Base-by-base conservation (phyloP, 148 eudicot genomes). In the Agrostemma githago region DNA sequence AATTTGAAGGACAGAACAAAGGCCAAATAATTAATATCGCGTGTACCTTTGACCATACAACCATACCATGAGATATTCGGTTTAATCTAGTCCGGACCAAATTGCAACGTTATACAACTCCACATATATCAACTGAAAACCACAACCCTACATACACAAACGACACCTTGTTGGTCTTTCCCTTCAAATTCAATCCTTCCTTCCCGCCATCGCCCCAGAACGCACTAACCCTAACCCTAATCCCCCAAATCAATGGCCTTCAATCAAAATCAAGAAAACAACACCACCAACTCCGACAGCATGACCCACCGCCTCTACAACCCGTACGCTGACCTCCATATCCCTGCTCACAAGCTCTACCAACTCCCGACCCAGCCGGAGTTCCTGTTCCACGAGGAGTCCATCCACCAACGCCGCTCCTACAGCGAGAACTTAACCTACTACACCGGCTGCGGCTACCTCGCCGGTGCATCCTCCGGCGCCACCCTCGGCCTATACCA, bases 401-500 rank as follows among this genome's bases (percentile, higher is more conserved):
- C 96, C 60, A 5, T 80, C 70, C 90, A 83, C 6, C 88, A 93
- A 56, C 90, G 90, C 86, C 90, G 96, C 7, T 88, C 94, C 2
- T 90, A 92, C 96, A 89, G 97, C 3, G 97, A 92, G 66, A 92
- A 92, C 66, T 80, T 90, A 11, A 92, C 97, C 44, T 92, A 86
- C 76, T 92, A 92, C 85, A 92, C 96, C 80, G 97, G 97, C 39
- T 82, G 87, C 65, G 88, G 86, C 6, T 92, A 90, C 77, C 84
- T 90, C 66, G 83, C 76, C 57, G 97, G 94, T 20, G 82, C 97
- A 16, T 12, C 73, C 17, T n/a, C 74, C 70, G 98, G 98, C 72
- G 94, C 88, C 65, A 80, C 72, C 0, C 85, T 79, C 66, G 96
- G 98, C 0, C 37, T 89, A 15, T 15, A 75, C 26, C 82, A 82